phyloP scores from a whole-genome alignment of 1,139 yeast genomes.

The Diutina siamensis region DNA sequence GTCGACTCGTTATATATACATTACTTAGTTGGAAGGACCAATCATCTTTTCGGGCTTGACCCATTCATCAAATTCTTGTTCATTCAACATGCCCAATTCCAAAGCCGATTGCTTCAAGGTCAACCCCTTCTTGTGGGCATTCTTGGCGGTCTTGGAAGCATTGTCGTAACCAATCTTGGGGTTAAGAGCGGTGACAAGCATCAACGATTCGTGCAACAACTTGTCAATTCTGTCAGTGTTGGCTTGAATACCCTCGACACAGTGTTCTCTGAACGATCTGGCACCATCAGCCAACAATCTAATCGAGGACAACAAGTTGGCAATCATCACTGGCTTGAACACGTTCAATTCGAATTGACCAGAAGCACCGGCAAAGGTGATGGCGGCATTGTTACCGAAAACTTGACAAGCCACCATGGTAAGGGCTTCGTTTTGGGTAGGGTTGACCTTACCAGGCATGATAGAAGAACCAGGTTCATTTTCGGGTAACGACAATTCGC shows the following conservation, averaged over 20 bases:
- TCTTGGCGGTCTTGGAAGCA: conserved; percentile 96
- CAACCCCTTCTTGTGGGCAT: conserved; percentile 95
- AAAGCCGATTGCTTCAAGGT: conserved; percentile 91
- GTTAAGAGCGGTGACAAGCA: conserved; percentile 97
- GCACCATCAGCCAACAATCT: conserved; percentile 85
- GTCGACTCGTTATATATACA: neutral
- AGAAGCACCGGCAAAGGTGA: conserved; percentile 95
- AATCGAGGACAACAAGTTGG: conserved; percentile 78
- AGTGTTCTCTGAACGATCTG: conserved; percentile 81
- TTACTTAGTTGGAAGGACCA: conserved; percentile 44
- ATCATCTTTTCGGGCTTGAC: conserved; percentile 97
- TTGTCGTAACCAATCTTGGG: conserved; percentile 97
- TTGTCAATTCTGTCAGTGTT: conserved; percentile 80
- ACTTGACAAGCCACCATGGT: conserved; percentile 98
- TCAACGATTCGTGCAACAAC: conserved; percentile 83
- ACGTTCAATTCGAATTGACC: conserved; percentile 98
- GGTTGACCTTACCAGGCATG: conserved; percentile 99
- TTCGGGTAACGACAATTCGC: conserved; percentile 90
- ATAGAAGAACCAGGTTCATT: conserved; percentile 98
- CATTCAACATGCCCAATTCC: conserved; percentile 74
- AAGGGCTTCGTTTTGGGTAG: conserved; percentile 97
- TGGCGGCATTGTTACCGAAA: conserved; percentile 89
- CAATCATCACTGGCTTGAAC: conserved; percentile 91
- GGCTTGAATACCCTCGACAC: conserved; percentile 91
- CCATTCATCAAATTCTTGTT: conserved; percentile 88